phyloP scores from a whole-genome alignment of 2,329 filamentous ascomycete species.

The Pseudogymnoascus sp. region DNA sequence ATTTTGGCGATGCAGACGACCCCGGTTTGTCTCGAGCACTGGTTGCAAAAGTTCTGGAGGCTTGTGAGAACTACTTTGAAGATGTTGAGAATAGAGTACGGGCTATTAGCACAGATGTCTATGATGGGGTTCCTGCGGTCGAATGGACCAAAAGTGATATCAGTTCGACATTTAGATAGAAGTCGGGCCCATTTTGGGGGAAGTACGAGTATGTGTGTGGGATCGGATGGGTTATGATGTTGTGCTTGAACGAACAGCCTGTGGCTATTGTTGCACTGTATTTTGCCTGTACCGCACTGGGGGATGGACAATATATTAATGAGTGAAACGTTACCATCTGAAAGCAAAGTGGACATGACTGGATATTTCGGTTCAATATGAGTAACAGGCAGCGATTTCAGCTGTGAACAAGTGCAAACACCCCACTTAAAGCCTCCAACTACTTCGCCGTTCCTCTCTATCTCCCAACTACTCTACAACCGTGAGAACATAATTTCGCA shows the following conservation, averaged over 20 bases:
- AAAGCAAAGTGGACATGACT: neutral
- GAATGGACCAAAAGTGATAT: constrained; percentile 60
- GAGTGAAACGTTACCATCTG: neutral
- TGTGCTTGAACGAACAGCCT: constrained; percentile 3
- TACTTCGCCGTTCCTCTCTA: neutral
- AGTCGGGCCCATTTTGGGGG: neutral
- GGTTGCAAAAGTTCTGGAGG: constrained; percentile 47
- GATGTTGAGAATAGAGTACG: constrained; percentile 53
- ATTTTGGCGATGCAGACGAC: constrained; percentile 86
- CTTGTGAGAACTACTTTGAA: constrained; percentile 55
- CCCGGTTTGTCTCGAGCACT: constrained; percentile 42
- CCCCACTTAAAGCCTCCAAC: neutral
- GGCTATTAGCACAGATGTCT: constrained; percentile 52
- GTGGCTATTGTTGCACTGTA: neutral
- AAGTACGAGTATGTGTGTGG: neutral
- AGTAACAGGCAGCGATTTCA: neutral
- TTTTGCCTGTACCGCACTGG: neutral
- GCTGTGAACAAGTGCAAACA: neutral
- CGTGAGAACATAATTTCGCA: neutral
- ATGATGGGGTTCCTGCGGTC: constrained; percentile 54
- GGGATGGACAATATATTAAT: neutral
- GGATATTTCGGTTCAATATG: neutral
- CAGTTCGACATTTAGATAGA: constrained; percentile 43
- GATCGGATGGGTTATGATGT: constrained; percentile 1
- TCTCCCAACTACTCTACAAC: neutral